phyloP scores from a whole-genome alignment of 2,329 filamentous ascomycete species.

The Laburnicola sp. region DNA sequence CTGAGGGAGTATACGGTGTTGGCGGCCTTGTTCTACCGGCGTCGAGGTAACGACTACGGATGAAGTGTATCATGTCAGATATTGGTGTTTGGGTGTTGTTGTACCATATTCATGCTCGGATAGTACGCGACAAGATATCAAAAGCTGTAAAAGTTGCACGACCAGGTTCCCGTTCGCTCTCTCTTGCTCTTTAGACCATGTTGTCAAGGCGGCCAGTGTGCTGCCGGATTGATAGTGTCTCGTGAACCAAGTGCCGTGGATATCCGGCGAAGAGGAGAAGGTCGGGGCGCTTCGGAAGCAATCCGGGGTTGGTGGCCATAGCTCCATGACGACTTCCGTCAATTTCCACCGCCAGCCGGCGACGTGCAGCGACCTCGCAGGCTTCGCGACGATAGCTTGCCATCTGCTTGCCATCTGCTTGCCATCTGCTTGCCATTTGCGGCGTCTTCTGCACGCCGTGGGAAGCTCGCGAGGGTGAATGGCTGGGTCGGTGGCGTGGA shows the following conservation, averaged over 20 bases:
- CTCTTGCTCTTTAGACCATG: no score
- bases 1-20: no score
- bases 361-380: slow-evolving; percentile 26
- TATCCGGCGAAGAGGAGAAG: no score
- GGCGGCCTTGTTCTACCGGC: no score
- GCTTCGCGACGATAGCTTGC: slow-evolving; percentile 10
- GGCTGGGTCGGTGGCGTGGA: slow-evolving; percentile 23
- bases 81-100: neutral
- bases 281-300: no score
- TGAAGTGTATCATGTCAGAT: neutral
- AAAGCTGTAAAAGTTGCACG: no score
- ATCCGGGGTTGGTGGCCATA: neutral
- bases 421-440: slow-evolving; percentile 4
- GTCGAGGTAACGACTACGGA: neutral
- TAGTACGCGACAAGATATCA: neutral
- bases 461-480: slow-evolving; percentile 7
- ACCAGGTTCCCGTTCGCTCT: no score
- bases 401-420: slow-evolving; percentile 5
- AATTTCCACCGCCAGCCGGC: slow-evolving; percentile 29
- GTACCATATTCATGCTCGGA: neutral
- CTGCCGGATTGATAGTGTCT: no score
- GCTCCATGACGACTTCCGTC: slow-evolving; percentile 28
- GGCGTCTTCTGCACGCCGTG: neutral
- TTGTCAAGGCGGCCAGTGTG: no score
- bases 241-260: no score